Evolutionary conservation across 805 yeast species (phyloP).

Genomic region (Candida khao-thaluensis): DNA sequence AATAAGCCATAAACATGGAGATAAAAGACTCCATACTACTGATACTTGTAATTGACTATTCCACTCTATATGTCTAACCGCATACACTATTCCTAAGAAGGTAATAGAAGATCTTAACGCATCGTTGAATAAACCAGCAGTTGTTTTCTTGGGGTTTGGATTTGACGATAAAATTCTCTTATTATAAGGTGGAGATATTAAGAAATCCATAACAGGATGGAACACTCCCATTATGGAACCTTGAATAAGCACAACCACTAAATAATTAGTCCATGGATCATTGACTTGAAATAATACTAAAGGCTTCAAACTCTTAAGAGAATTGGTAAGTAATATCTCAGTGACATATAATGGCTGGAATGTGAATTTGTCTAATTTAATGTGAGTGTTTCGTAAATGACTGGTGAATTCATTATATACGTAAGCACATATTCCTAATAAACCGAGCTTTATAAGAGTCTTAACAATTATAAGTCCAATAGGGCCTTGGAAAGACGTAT

Average conservation of each 20-base stretch:
- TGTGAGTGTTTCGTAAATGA: conserved; percentile 52
- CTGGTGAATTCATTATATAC: conserved; percentile 52
- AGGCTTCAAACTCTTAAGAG: conserved; percentile 25
- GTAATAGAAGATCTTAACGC: conserved; percentile 50
- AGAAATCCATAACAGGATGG: conserved; percentile 44
- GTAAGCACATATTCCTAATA: conserved; percentile 47
- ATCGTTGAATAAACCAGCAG: conserved; percentile 34
- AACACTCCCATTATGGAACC: conserved; percentile 60
- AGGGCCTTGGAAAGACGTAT: conserved; percentile 10
- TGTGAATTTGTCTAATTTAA: conserved; percentile 36
- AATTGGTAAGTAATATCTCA: conserved; percentile 24
- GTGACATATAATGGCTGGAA: conserved; percentile 43
- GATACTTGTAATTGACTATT: conserved; percentile 62
- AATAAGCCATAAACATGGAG: conserved; percentile 65
- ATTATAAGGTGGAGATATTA: conserved; percentile 29
- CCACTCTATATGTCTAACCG: conserved; percentile 71
- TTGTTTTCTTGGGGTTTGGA: conserved; percentile 22
- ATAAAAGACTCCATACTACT: conserved; percentile 58
- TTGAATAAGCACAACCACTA: conserved; percentile 38
- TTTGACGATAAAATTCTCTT: conserved; percentile 38
- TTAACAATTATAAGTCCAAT: conserved; percentile 6
- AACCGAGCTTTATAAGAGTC: conserved; percentile 18
- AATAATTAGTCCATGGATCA: conserved; percentile 9
- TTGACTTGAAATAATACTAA: conserved; percentile 4
- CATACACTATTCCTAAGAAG: conserved; percentile 68